Evolutionary conservation across 2,329 filamentous ascomycete genomes (phyloP), one percentile per base, ranked within the genome.

Genomic region (Penicillium brasilianum): DNA sequence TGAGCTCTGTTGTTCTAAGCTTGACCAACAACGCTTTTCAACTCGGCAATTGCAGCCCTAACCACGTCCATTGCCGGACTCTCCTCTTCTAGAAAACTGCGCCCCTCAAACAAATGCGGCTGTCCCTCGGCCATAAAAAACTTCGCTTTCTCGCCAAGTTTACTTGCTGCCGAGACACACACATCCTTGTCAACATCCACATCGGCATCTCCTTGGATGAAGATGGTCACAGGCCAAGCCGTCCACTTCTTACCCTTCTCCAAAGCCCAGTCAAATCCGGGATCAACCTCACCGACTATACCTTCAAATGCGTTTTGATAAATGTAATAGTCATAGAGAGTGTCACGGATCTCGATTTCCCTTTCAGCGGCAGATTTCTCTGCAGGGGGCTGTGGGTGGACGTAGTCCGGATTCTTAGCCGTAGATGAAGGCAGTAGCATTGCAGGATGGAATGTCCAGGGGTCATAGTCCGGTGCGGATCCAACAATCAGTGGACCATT

Each of bases 181-280:
- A 55, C 52, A 46, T 55, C 37, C 41, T 55, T 55, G n/a, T 55
- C 52, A 16, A 55, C 52, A 55, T 36, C 52, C 7, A 43, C 25
- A 34, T 55, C 52, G n/a, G 28, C 41, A 16, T 55, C 39, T 10
- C 52, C 52, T 30, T 44, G 52, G 10, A 55, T 55, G 41, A 36
- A 44, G n/a, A 55, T 44, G 5, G 52, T 55, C n/a, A 9, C 5
- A 28, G 52, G 52, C 52, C 52, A 55, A 11, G 28, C 41, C 4
- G 32, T 30, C 52, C 52, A 55, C 7, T 44, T 44, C 6, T 32
- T 14, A n/a, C 52, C 41, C 52, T 20, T 36, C 22, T 43, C 41
- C 52, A 34, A 8, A 22, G 39, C 25, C 52, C 37, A 55, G 28
- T 44, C 52, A 46, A 55, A 55, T 1, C 52, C 52, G 3, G 52